Conservation (phyloP, 495 filamentous ascomycete genomes). For the Massariosphaeria phaeospora region DNA sequence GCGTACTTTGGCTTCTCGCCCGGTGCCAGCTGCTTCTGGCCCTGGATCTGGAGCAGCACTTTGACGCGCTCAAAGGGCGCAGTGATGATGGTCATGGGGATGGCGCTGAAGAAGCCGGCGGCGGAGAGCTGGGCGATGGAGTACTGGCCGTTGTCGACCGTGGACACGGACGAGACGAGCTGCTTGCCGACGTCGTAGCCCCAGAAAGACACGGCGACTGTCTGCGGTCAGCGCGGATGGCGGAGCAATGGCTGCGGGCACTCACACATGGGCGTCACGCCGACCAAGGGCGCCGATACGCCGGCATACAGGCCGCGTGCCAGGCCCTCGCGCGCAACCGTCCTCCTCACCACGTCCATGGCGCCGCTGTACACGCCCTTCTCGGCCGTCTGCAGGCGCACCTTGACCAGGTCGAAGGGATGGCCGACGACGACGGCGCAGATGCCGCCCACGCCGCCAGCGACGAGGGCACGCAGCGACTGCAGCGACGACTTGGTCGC, state of each 20-base stretch:
- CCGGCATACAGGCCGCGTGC: conserved; percentile 88
- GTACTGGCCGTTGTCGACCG: conserved; percentile 61
- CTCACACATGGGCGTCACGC: conserved; percentile 98
- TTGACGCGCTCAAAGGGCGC: conserved; percentile 98
- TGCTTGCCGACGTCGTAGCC: conserved; percentile 94
- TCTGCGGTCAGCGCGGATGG: background rate
- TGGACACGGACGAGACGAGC: conserved; percentile 65
- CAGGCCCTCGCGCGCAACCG: conserved; percentile 80
- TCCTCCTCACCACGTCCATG: conserved; percentile 85
- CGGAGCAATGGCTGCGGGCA: conserved; percentile 19
- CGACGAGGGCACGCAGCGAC: conserved; percentile 69
- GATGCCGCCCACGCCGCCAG: conserved; percentile 88
- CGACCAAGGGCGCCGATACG: conserved; percentile 87
- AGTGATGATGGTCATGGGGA: conserved; percentile 96
- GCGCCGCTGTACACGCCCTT: conserved; percentile 86
- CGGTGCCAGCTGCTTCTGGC: conserved; percentile 75
- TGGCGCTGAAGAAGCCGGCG: conserved; percentile 95
- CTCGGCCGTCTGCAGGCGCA: conserved; percentile 92
- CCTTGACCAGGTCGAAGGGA: conserved; percentile 96
- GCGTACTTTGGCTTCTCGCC: conserved; percentile 91
- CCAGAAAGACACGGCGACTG: conserved; percentile 98
- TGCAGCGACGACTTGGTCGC: conserved; percentile 41
- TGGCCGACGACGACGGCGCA: conserved; percentile 92
- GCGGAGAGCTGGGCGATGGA: conserved; percentile 83
- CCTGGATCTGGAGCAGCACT: conserved; percentile 95